A percentile compares a stretch with the other conserved stretches of the same genome.
These are phyloP conservation scores for Carex myosuroides DNA, from an alignment of 176 grass and related monocot species.

Conservation along the genomic window DNA sequence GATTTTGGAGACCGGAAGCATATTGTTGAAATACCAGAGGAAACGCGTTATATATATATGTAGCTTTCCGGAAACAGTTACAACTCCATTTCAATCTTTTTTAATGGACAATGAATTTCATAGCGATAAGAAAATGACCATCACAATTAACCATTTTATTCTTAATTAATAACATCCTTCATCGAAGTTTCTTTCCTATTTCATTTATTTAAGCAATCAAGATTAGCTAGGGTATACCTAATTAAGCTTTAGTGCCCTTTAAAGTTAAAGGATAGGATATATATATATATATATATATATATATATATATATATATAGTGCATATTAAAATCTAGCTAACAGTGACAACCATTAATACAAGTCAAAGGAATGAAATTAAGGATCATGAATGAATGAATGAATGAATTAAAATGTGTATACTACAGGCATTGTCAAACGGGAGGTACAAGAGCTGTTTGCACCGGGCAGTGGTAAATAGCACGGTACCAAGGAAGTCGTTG, in stretches of 20 bases:
- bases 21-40: too few species aligned
- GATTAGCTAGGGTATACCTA: slow-evolving; percentile 4
- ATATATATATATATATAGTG: background rate
- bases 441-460: slow-evolving; percentile 79
- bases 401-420: too few species aligned
- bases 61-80: background rate
- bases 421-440: slow-evolving; percentile 76
- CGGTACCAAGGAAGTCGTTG: slow-evolving; percentile 41
- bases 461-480: slow-evolving; percentile 74
- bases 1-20: too few species aligned
- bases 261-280: background rate
- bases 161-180: background rate
- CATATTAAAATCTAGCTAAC: background rate
- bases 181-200: background rate
- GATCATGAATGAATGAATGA: too few species aligned
- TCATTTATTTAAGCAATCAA: slow-evolving; percentile 14
- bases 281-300: background rate
- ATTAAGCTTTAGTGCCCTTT: background rate
- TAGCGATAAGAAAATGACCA: background rate
- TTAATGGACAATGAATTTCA: background rate
- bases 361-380: too few species aligned
- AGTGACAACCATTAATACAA: background rate
- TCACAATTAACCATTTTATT: too few species aligned
- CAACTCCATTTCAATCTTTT: slow-evolving; percentile 13
- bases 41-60: too few species aligned